Percentiles rank a stretch among this genome's conserved stretches.
Evolutionary conservation across 371 early-diverging fungal genomes (phyloP).

Genomic region (Synchytrium microbalum): DNA sequence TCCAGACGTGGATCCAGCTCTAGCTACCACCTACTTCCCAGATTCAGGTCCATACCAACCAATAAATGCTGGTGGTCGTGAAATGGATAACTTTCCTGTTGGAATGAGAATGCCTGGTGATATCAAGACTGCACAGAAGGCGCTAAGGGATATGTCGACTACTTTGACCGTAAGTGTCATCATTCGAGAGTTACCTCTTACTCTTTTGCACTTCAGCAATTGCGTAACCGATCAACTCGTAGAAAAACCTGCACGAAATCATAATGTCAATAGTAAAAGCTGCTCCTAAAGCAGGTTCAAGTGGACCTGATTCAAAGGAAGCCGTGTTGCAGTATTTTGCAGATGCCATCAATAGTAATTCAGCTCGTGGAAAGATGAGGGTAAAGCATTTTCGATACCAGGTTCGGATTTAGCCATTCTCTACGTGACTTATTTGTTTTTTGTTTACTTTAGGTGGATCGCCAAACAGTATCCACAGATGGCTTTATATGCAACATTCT

Average conservation of each 20-base stretch:
- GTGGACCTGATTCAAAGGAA: slow-evolving; percentile 30
- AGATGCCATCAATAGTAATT: slow-evolving; percentile 55
- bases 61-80: slow-evolving; percentile 11
- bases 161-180: slow-evolving; percentile 44
- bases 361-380: slow-evolving; percentile 74
- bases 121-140: slow-evolving; percentile 46
- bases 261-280: slow-evolving; percentile 67
- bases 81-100: slow-evolving; percentile 20
- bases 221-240: slow-evolving; percentile 6
- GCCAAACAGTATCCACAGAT: slow-evolving; percentile 65
- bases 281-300: slow-evolving; percentile 31
- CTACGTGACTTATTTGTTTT: not conserved
- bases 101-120: slow-evolving; percentile 35
- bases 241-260: slow-evolving; percentile 55
- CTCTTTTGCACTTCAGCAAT: not conserved
- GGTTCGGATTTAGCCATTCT: not conserved
- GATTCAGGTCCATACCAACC: slow-evolving; percentile 26
- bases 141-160: slow-evolving; percentile 60
- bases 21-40: slow-evolving; percentile 55
- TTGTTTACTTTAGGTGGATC: slow-evolving; percentile 48
- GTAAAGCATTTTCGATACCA: slow-evolving; percentile 16
- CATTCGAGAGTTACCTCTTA: not conserved
- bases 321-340: slow-evolving; percentile 56
- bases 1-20: slow-evolving; percentile 33
- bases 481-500: slow-evolving; percentile 80